phyloP scores from a whole-genome alignment of 2,329 filamentous ascomycete genomes.

The Beauveria scarabaeidicola region DNA sequence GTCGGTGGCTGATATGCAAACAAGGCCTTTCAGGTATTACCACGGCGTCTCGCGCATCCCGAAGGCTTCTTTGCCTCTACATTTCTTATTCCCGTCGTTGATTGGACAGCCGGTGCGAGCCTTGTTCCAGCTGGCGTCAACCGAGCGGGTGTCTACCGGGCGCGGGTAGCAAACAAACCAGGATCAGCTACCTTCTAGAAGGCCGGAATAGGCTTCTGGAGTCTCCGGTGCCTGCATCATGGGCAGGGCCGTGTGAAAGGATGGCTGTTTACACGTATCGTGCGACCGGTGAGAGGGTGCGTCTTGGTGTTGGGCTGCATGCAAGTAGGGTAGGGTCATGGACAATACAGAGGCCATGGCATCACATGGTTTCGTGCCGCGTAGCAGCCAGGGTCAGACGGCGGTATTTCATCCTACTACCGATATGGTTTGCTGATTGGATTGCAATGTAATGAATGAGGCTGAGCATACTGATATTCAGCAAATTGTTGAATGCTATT shows the following conservation, averaged over 20 bases:
- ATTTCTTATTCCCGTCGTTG: neutral
- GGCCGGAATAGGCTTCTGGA: neutral
- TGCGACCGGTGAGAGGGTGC: too few species aligned
- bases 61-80: neutral
- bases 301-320: too few species aligned
- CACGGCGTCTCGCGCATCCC: neutral
- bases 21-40: neutral
- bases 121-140: neutral
- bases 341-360: neutral
- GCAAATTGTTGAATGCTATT: too few species aligned
- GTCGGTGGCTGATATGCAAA: neutral
- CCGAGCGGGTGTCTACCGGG: neutral
- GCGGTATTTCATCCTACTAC: neutral
- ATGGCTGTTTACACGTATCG: too few species aligned
- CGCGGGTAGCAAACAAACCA: neutral
- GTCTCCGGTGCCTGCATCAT: neutral
- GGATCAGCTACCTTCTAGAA: neutral
- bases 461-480: neutral
- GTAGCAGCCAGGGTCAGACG: neutral
- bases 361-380: neutral
- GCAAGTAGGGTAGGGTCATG: neutral
- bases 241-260: neutral
- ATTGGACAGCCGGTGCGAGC: neutral
- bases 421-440: too few species aligned
- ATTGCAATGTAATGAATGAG: neutral